Percentiles rank a stretch among this genome's conserved stretches.
phyloP scores from a whole-genome alignment of 768 basidiomycete genomes.

The Leccinum boreale region DNA sequence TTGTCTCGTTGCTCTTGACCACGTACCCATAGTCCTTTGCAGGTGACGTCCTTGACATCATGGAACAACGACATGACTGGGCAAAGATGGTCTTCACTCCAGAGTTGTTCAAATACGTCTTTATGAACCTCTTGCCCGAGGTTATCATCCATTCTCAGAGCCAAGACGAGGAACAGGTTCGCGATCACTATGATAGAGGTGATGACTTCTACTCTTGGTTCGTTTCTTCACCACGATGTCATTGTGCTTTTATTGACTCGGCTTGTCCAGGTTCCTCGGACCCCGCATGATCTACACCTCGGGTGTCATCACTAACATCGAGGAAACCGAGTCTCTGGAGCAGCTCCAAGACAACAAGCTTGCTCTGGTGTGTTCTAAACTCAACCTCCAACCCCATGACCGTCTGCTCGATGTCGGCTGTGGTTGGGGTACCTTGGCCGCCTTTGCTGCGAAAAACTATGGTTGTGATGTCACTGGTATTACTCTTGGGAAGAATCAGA shows the following conservation, averaged over 20 bases:
- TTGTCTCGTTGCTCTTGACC: neutral
- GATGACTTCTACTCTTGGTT: slow-evolving; percentile 94
- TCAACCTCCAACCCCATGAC: slow-evolving; percentile 84
- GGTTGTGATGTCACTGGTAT: slow-evolving; percentile 96
- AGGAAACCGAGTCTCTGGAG: slow-evolving; percentile 79
- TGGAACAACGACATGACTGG: slow-evolving; percentile 97
- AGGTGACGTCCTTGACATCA: slow-evolving; percentile 91
- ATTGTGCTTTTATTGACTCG: neutral
- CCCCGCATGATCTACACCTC: slow-evolving; percentile 98
- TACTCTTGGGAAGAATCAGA: slow-evolving; percentile 88
- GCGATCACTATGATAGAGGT: slow-evolving; percentile 94
- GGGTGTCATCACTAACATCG: slow-evolving; percentile 74
- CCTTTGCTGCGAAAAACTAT: slow-evolving; percentile 97
- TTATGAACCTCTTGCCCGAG: slow-evolving; percentile 86
- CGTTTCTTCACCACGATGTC: neutral
- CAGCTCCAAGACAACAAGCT: slow-evolving; percentile 98
- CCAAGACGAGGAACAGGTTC: slow-evolving; percentile 95
- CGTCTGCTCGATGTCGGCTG: slow-evolving; percentile 83
- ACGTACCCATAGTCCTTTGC: neutral
- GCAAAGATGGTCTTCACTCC: slow-evolving; percentile 86
- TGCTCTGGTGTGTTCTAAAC: slow-evolving; percentile 90
- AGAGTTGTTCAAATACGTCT: slow-evolving; percentile 92
- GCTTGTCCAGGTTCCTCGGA: slow-evolving; percentile 72
- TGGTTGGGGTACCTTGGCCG: slow-evolving; percentile 95
- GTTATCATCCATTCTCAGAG: slow-evolving; percentile 86